Evolutionary conservation across 495 filamentous ascomycete species (phyloP), one percentile per base, ranked within the genome.

Genomic region (Bacidia rubella): DNA sequence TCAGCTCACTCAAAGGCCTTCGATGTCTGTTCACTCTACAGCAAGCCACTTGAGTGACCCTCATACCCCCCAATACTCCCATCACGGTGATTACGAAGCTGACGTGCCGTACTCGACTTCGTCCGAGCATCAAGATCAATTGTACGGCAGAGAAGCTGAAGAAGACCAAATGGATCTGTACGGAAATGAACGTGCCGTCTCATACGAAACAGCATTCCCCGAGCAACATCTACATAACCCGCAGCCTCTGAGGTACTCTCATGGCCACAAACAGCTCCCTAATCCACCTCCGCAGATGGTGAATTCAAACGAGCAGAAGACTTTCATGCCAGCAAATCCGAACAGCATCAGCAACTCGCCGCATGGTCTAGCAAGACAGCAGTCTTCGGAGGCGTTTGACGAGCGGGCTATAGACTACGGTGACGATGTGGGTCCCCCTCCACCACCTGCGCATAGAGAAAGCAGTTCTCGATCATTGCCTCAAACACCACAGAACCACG

Each of bases 401-500:
- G 23, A 45, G 1, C 15, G 26, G 10, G 51, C 39, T 2, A 26
- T 11, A 25, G 20, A 44, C 11, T 3, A 40, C 44, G 75, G 77
- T n/a, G 74, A 80, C 25, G 72, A 77, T 41, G 64, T 55, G 1
- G 59, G 67, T 27, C 73, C 76, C 44, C 74, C 74, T 15, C 71
- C 71, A 52, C 69, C 68, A 20, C 72, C 74, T 49, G 69, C 65
- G 43, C 75, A 68, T 68, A 68, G 69, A 60, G 64, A 32, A 65
- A 65, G 19, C 38, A 53, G 45, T n/a, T 44, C 49, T 17, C 47
- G 43, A 23, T 22, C 40, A 24, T 32, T 41, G 2, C 29, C 59
- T 26, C 32, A 53, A 12, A 35, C 48, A 22, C 21, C 22, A 26
- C 41, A 43, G 5, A 42, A 42, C n/a, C 4, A 11, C 5, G 41